These are phyloP conservation scores for Setaria italica DNA, from an alignment of 202 grass and related monocot species.

Conservation along the genomic window DNA sequence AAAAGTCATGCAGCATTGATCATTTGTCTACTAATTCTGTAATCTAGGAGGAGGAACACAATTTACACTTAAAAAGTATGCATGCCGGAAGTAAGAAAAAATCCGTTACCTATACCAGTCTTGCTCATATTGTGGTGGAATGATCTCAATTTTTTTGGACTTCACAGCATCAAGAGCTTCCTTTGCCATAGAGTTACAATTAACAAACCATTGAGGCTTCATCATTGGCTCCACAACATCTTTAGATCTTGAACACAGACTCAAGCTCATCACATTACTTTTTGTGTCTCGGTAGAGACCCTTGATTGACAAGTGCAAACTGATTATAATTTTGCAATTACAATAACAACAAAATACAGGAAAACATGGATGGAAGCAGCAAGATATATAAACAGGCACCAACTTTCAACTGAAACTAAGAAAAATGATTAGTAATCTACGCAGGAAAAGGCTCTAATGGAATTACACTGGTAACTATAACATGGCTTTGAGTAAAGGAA, in stretches of 20 bases:
- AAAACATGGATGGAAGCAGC: neutral
- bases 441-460: neutral
- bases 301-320: conserved; percentile 44
- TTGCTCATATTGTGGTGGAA: conserved; percentile 89
- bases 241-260: conserved; percentile 85
- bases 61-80: neutral
- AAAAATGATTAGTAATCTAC: neutral
- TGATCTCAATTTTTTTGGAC: conserved; percentile 85
- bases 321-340: conserved; percentile 27
- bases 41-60: neutral
- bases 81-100: neutral
- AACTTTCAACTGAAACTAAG: conserved; percentile 1
- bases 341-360: conserved; percentile 17
- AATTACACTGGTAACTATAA: conserved; percentile 5
- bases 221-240: conserved; percentile 91
- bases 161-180: conserved; percentile 79
- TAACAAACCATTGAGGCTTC: conserved; percentile 92
- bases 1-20: neutral
- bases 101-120: conserved; percentile 83
- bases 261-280: conserved; percentile 91
- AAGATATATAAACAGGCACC: neutral
- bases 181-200: conserved; percentile 83
- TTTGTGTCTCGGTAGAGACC: conserved; percentile 73
- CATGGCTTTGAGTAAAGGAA: neutral
- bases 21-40: neutral